A percentile compares a stretch with the other conserved stretches of the same genome.
Evolutionary conservation across 805 yeast genomes (phyloP).

Genomic region (Candida easanensis): DNA sequence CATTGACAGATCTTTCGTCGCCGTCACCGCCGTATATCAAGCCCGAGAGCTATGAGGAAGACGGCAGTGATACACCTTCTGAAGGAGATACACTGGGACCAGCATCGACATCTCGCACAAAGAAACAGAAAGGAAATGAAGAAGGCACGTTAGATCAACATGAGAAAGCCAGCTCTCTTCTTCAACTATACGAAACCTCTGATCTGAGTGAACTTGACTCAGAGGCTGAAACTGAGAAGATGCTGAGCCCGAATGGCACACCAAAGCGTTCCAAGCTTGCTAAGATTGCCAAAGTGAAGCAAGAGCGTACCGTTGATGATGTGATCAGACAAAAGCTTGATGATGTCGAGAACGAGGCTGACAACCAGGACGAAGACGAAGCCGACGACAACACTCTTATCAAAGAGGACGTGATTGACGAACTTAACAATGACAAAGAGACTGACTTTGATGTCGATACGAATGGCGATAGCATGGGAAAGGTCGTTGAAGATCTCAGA

Average conservation of each 20-base stretch:
- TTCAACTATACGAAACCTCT: constrained; percentile 26
- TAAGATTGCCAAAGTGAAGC: constrained; percentile 33
- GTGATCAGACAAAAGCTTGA: constrained; percentile 7
- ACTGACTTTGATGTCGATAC: constrained; percentile 23
- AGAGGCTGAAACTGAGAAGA: constrained; percentile 89
- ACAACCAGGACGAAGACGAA: constrained; percentile 13
- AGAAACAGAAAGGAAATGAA: background rate
- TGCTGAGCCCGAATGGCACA: constrained; percentile 46
- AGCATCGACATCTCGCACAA: background rate
- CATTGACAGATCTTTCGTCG: constrained; percentile 26
- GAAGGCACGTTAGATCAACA: background rate
- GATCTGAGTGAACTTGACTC: constrained; percentile 64
- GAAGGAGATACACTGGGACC: background rate
- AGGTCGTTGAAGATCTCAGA: constrained; percentile 20
- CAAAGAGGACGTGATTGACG: constrained; percentile 24
- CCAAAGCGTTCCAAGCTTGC: constrained; percentile 36
- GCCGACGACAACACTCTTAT: constrained; percentile 21
- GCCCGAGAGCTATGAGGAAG: constrained; percentile 6
- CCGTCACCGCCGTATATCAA: constrained; percentile 23
- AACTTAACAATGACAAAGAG: constrained; percentile 20
- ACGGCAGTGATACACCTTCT: background rate
- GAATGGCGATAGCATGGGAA: constrained; percentile 23
- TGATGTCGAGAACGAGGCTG: constrained; percentile 13
- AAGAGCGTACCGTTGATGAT: constrained; percentile 3
- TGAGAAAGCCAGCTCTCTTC: background rate